Evolutionary conservation across 148 eudicot species (phyloP).

Genomic region (Camellia sinensis): DNA sequence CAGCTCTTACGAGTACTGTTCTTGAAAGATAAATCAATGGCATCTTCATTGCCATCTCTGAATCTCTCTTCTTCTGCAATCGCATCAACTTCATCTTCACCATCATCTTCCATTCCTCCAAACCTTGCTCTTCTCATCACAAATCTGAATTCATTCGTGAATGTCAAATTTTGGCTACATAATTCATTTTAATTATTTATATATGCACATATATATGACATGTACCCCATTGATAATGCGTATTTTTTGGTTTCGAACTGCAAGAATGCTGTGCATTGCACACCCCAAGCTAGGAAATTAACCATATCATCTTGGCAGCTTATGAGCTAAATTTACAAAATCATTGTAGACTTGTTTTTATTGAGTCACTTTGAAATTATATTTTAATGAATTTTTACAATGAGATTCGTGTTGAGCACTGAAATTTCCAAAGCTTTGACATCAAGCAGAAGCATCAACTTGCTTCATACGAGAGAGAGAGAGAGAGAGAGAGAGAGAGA

Average conservation of each 20-base stretch:
- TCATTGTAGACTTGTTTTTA: neutral
- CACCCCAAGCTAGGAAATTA: neutral
- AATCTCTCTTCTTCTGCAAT: too few species aligned
- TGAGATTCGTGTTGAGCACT: slow-evolving; percentile 16
- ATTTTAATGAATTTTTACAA: neutral
- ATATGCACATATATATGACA: too few species aligned
- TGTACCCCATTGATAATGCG: too few species aligned
- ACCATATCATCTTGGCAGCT: neutral
- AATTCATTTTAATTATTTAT: too few species aligned
- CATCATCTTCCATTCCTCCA: too few species aligned
- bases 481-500: neutral
- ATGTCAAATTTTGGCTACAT: too few species aligned
- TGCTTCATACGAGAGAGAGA: neutral
- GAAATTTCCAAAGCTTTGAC: slow-evolving; percentile 20
- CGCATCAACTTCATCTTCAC: too few species aligned
- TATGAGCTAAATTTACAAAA: neutral
- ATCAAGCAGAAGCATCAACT: neutral
- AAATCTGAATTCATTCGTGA: too few species aligned
- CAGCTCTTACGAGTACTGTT: too few species aligned
- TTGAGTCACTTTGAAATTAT: neutral
- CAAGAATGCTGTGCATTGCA: neutral
- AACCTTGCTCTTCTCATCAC: too few species aligned
- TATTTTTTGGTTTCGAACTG: neutral
- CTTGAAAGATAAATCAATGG: too few species aligned
- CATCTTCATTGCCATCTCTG: too few species aligned